A percentile compares a stretch with the other conserved stretches of the same genome.
Evolutionary conservation across 257 asterid genomes (phyloP).

Genomic region (Petrea volubilis): DNA sequence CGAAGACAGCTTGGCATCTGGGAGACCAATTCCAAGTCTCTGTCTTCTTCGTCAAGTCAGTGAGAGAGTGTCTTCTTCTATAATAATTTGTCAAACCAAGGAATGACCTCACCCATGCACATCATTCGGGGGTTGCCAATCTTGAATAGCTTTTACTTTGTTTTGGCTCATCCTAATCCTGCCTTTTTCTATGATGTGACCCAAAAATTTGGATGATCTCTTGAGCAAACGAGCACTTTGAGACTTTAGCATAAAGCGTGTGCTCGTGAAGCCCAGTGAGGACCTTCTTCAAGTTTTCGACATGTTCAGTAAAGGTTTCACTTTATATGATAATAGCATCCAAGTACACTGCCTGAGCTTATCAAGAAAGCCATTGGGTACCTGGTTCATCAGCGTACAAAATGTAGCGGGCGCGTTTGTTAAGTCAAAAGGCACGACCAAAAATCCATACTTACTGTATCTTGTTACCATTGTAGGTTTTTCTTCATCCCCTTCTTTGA

Average conservation of each 20-base stretch:
- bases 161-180: neutral
- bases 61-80: neutral
- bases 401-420: too few species aligned
- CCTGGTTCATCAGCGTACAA: too few species aligned
- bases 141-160: neutral
- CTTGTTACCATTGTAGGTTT: neutral
- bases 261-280: neutral
- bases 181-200: neutral
- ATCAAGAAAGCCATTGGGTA: neutral
- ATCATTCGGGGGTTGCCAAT: neutral
- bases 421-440: too few species aligned
- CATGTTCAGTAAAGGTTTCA: neutral
- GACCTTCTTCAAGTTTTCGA: neutral
- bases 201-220: neutral
- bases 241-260: neutral
- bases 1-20: neutral
- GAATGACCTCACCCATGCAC: neutral
- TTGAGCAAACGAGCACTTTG: neutral
- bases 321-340: neutral
- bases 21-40: neutral
- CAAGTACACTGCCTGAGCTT: neutral
- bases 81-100: neutral
- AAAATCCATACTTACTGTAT: too few species aligned
- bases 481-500: slow-evolving; percentile 8
- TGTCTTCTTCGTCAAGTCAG: neutral